Percentiles rank a stretch among this genome's conserved stretches.
phyloP scores from a whole-genome alignment of 1,284 basidiomycete species.

The Tilletia setariae region DNA sequence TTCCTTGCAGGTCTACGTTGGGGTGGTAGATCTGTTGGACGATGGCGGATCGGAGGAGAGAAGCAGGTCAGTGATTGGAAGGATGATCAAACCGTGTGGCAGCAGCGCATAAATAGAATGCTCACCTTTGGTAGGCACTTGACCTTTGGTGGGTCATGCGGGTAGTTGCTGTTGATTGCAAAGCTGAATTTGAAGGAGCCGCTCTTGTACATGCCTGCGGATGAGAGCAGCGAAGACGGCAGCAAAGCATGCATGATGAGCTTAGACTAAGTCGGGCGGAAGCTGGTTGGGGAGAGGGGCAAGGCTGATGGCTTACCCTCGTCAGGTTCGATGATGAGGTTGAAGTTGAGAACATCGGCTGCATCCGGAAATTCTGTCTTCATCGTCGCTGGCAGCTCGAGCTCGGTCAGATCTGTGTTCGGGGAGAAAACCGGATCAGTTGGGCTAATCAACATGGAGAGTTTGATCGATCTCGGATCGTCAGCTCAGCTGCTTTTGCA shows the following conservation, averaged over 20 bases:
- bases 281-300: background rate
- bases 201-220: slow-evolving; percentile 91
- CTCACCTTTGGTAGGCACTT: slow-evolving; percentile 87
- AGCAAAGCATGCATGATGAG: background rate
- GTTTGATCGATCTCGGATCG: too few species aligned
- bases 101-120: too few species aligned
- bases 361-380: slow-evolving; percentile 88
- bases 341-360: slow-evolving; percentile 90
- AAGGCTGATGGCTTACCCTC: slow-evolving; percentile 66
- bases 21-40: slow-evolving; percentile 87
- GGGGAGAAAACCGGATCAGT: too few species aligned
- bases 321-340: slow-evolving; percentile 89
- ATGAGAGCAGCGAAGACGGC: slow-evolving; percentile 9
- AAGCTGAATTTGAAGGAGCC: slow-evolving; percentile 92
- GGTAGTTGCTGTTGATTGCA: slow-evolving; percentile 94
- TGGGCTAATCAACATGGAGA: too few species aligned
- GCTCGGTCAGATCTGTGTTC: slow-evolving; percentile 83
- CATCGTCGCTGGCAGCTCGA: slow-evolving; percentile 94
- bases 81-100: background rate
- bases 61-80: slow-evolving; percentile 16
- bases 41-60: background rate
- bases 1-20: slow-evolving; percentile 94
- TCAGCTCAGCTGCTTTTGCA: too few species aligned
- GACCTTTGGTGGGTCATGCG: slow-evolving; percentile 98
- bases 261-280: background rate